These are phyloP conservation scores for Diacronema lutheri DNA, from an alignment of 78 protist species.

Conservation along the genomic window DNA sequence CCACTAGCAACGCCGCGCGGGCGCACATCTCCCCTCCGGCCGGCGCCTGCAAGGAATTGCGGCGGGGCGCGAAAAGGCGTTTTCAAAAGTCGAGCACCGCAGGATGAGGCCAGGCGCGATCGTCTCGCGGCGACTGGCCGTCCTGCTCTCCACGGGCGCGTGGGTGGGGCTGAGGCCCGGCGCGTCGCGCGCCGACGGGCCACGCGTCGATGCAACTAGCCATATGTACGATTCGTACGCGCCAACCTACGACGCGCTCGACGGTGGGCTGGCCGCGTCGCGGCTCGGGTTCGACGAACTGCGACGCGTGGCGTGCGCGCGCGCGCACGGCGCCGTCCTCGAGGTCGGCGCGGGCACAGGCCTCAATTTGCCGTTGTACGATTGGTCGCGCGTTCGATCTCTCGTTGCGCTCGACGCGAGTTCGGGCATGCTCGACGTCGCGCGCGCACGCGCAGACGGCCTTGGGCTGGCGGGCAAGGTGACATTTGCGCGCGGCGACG, in stretches of 20 bases:
- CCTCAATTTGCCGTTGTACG: background rate
- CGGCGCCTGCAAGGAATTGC: no score
- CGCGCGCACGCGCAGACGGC: background rate
- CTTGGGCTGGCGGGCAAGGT: background rate
- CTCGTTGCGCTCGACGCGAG: background rate
- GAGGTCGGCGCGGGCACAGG: constrained; percentile 3
- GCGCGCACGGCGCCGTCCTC: background rate
- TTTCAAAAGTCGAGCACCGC: no score
- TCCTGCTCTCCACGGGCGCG: no score
- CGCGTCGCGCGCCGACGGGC: no score
- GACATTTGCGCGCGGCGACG: background rate
- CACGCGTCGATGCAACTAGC: no score
- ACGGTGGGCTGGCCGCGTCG: background rate
- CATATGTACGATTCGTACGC: background rate
- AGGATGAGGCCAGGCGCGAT: no score
- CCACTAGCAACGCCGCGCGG: no score
- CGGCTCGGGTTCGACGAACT: background rate
- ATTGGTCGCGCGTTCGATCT: background rate
- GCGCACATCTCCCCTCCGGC: no score
- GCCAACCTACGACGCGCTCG: background rate
- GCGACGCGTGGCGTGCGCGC: background rate
- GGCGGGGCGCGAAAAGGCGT: no score
- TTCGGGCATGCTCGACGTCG: background rate
- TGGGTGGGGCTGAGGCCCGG: no score
- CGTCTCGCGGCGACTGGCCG: no score